A percentile compares a stretch with the other conserved stretches of the same genome.
Conservation (phyloP, 305 asterid genomes). For the Fraxinus albicans region DNA sequence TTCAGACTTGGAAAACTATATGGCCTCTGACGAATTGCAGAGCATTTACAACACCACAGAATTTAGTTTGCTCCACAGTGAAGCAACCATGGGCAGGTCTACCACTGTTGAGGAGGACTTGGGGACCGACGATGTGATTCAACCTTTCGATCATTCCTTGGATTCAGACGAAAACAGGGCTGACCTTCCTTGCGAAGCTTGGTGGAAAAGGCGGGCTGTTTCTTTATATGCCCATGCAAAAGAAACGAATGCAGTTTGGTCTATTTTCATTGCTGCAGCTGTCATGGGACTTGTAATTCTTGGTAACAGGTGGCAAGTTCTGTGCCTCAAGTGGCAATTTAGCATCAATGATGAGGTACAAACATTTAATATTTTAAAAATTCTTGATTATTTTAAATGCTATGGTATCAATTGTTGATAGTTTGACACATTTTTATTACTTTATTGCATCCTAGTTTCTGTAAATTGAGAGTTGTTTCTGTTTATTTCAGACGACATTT, state of each 20-base stretch:
- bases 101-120: constrained; percentile 25
- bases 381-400: background rate
- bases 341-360: constrained; percentile 43
- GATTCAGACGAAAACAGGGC: constrained; percentile 33
- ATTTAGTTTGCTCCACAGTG: constrained; percentile 25
- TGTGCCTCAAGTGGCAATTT: constrained; percentile 46
- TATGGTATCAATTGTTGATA: background rate
- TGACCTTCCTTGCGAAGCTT: constrained; percentile 48
- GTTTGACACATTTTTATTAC: background rate
- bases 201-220: constrained; percentile 62
- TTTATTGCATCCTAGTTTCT: background rate
- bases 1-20: constrained; percentile 35
- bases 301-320: constrained; percentile 54
- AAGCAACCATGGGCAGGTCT: constrained; percentile 26
- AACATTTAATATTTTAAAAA: background rate
- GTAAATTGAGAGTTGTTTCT: background rate
- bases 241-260: constrained; percentile 54
- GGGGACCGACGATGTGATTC: constrained; percentile 27
- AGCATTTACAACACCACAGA: constrained; percentile 24
- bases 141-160: constrained; percentile 26
- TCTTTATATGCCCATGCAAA: constrained; percentile 49
- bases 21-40: constrained; percentile 36
- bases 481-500: background rate
- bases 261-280: constrained; percentile 58
- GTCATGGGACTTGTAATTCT: constrained; percentile 62